A percentile compares a stretch with the other conserved stretches of the same genome.
These are phyloP conservation scores for Dictyostelium citrinum DNA, from an alignment of 78 protist species.

Conservation along the genomic window DNA sequence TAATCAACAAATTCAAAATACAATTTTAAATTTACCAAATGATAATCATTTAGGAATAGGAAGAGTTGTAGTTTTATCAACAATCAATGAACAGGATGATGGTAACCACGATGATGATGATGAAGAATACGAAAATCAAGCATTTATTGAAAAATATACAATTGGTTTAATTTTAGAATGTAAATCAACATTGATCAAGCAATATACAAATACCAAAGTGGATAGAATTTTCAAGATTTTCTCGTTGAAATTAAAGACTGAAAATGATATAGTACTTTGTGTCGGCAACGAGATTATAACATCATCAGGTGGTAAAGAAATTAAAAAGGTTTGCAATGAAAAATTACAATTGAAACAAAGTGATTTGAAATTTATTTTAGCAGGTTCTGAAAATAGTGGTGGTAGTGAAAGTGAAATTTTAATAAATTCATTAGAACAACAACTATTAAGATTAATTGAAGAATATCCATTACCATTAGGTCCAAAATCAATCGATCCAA, in stretches of 20 bases:
- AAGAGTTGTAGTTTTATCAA: conserved; percentile 14
- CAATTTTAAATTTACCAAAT: conserved; percentile 27
- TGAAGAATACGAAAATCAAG: background rate
- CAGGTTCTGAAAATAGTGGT: background rate
- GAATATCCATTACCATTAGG: conserved; percentile 64
- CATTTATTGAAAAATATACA: conserved; percentile 17
- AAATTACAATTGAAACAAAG: conserved; percentile 25
- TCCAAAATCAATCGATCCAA: conserved; percentile 63
- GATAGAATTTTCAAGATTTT: conserved; percentile 19
- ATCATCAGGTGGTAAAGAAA: background rate
- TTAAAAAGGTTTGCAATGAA: conserved; percentile 55
- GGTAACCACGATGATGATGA: background rate
- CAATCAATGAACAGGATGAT: background rate
- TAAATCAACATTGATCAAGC: background rate
- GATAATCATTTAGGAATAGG: conserved; percentile 7
- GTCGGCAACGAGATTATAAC: background rate
- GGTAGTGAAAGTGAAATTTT: background rate
- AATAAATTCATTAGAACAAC: conserved; percentile 16
- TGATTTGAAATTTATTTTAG: background rate
- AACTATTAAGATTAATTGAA: conserved; percentile 28
- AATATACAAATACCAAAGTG: conserved; percentile 9
- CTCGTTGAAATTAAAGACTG: background rate
- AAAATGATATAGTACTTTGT: background rate
- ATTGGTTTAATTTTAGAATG: conserved; percentile 32
- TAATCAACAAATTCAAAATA: conserved; percentile 10